Conservation (phyloP, 78 protist genomes). For the Dictyostelium capitatum region DNA sequence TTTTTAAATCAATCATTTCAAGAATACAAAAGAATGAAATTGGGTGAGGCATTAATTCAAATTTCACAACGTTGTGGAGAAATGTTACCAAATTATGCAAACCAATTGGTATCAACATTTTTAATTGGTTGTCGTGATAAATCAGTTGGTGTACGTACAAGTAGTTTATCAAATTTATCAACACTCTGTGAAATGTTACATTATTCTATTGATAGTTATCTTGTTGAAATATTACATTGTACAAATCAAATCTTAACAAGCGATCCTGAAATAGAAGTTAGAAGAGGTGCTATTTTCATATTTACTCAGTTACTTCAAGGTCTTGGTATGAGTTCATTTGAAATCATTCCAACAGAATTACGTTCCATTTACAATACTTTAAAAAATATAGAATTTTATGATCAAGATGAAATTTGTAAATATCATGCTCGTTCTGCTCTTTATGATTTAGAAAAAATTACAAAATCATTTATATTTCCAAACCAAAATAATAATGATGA, state of each 20-base stretch:
- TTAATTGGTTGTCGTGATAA: conserved; percentile 27
- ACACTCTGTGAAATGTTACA: conserved; percentile 52
- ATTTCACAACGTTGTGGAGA: conserved; percentile 86
- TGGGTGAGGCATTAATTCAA: conserved; percentile 78
- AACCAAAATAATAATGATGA: not conserved
- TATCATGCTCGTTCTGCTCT: conserved; percentile 74
- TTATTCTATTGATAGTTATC: conserved; percentile 54
- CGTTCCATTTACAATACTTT: conserved; percentile 19
- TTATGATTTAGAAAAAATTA: conserved; percentile 40
- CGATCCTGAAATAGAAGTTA: conserved; percentile 37
- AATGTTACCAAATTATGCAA: conserved; percentile 43
- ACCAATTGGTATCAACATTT: conserved; percentile 33
- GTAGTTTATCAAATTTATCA: conserved; percentile 75
- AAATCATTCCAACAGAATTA: conserved; percentile 41
- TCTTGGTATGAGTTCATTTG: conserved; percentile 55
- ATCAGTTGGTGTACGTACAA: conserved; percentile 58
- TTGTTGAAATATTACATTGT: conserved; percentile 63
- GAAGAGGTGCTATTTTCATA: conserved; percentile 76
- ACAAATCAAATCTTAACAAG: conserved; percentile 1
- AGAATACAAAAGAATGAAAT: conserved; percentile 77
- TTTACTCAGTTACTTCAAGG: conserved; percentile 52
- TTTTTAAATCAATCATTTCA: conserved; percentile 9
- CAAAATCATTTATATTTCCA: conserved; percentile 72
- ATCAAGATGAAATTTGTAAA: conserved; percentile 58
- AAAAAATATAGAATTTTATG: conserved; percentile 51